Percentiles rank a stretch among this genome's conserved stretches.
phyloP scores from a whole-genome alignment of 177 flowering plant species.

The Telopea speciosissima region DNA sequence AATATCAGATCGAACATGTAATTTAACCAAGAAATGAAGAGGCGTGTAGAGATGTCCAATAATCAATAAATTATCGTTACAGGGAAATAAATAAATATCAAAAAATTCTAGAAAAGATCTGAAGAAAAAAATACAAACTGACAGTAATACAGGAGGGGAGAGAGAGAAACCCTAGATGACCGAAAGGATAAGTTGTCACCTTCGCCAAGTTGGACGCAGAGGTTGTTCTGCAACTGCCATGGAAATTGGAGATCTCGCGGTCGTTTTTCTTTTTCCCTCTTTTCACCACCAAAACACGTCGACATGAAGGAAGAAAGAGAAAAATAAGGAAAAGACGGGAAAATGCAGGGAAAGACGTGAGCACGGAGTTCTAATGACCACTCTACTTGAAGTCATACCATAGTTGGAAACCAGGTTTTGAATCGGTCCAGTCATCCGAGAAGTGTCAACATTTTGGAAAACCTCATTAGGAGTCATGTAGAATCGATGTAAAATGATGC shows the following conservation, averaged over 20 bases:
- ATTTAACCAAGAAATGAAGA: no score
- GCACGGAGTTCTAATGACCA: no score
- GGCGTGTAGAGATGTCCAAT: neutral
- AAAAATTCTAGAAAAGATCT: no score
- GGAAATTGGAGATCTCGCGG: conserved; percentile 1
- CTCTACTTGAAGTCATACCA: no score
- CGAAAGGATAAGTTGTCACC: neutral
- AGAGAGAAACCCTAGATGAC: neutral
- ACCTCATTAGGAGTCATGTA: no score
- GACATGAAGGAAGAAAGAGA: neutral
- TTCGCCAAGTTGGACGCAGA: neutral
- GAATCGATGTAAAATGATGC: no score
- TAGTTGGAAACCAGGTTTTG: no score
- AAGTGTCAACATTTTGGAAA: no score
- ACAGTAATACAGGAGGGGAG: no score
- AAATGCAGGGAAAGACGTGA: no score
- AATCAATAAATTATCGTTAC: neutral
- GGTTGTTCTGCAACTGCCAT: neutral
- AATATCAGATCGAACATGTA: neutral
- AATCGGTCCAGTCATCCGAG: no score
- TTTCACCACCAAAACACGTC: neutral
- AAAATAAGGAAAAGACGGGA: no score
- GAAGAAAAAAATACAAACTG: neutral
- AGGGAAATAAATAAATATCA: neutral
- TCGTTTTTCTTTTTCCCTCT: neutral